Percentiles rank a stretch among this genome's conserved stretches.
Conservation (phyloP, 2,329 filamentous ascomycete species). For the Phyllosticta citriasiana region DNA sequence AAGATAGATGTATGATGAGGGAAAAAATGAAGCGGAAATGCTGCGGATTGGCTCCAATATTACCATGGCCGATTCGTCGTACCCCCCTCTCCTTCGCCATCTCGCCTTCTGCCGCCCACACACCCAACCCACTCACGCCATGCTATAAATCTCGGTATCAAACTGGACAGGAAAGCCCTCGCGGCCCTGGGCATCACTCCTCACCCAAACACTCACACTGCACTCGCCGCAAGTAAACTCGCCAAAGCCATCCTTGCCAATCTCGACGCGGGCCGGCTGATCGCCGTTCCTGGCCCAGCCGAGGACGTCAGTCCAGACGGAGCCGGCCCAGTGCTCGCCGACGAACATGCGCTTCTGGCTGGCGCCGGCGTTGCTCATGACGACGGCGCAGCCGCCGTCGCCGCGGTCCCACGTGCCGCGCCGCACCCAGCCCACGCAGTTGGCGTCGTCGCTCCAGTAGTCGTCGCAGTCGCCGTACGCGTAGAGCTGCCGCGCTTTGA, state of each 20-base stretch:
- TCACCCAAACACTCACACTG: conserved; percentile 50
- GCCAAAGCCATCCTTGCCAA: conserved; percentile 51
- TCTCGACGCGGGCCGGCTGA: conserved; percentile 39
- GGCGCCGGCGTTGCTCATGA: conserved; percentile 45
- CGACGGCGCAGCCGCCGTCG: conserved; percentile 25
- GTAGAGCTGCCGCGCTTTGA: conserved; percentile 54
- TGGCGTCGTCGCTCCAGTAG: conserved; percentile 47
- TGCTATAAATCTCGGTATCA: conserved; percentile 23
- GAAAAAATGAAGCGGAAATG: no score
- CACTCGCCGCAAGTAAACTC: conserved; percentile 44
- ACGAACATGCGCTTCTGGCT: conserved; percentile 52
- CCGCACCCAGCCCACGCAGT: conserved; percentile 53
- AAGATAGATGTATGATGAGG: no score
- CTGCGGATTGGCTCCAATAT: no score
- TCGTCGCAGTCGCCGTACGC: conserved; percentile 56
- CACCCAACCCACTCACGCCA: conserved; percentile 27
- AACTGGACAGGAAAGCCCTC: conserved; percentile 13
- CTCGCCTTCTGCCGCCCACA: neutral
- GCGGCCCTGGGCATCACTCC: conserved; percentile 30
- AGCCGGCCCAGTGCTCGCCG: conserved; percentile 46
- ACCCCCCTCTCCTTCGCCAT: neutral
- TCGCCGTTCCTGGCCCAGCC: conserved; percentile 38
- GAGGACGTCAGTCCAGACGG: conserved; percentile 55
- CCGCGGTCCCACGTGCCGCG: conserved; percentile 36
- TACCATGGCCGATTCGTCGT: no score